Base-by-base conservation (phyloP, 345 rosid species). In the Euclidium syriacum region DNA sequence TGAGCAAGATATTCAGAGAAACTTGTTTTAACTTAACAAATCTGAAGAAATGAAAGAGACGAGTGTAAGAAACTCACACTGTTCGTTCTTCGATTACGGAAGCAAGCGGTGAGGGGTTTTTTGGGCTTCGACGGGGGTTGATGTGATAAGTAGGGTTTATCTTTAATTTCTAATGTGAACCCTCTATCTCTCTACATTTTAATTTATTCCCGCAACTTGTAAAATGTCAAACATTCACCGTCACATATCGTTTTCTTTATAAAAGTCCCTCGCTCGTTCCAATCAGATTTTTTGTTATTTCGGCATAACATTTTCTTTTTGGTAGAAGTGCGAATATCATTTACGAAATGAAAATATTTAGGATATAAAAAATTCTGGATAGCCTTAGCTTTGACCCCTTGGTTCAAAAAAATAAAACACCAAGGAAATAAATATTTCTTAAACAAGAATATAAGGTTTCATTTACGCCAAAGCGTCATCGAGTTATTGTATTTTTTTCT, bases 61-160 rank as follows among this genome's bases (percentile, higher is more conserved):
- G 27, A 49, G 59, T 32, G 40, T 42, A 8, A 36, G 35, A 55
- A 39, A 63, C 75, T 70, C 52, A 70, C 52, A 70, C 74, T 19
- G 46, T 39, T 33, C 7, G 35, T 44, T 52, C 57, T 53, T 62
- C 52, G 58, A 27, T 39, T 47, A 36, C 12, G 55, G 44, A 34
- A 35, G 46, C 4, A 33, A 32, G 62, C 68, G 40, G 48, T 58
- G n/a, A 11, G n/a, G 55, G 15, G 23, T 10, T 24, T 39, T 47
- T 51, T 26, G 2, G n/a, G 17, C 24, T 48, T 48, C 36, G 43
- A 46, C 51, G 0, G 38, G 58, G 66, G 64, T 32, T 52, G 68
- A 53, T 47, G 30, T 8, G 52, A 55, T 70, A 71, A 68, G 70
- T 63, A 70, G 64, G 69, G 65, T 71, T 71, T 63, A 70, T 63